Evolutionary conservation across 306 rosid genomes (phyloP).

Genomic region (Sindora glabra): DNA sequence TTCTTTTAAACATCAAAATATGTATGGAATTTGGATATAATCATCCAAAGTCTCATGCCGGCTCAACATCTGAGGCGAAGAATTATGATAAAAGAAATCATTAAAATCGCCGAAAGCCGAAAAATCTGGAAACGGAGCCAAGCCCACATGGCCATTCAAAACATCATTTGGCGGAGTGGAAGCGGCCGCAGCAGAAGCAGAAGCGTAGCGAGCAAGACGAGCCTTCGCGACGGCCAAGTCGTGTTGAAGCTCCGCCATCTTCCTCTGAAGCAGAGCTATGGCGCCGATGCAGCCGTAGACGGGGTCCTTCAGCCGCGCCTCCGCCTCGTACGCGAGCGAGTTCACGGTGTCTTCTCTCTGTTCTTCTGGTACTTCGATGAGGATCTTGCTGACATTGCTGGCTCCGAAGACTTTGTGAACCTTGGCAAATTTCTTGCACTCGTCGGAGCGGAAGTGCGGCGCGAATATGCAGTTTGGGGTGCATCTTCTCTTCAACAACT

Average conservation of each 20-base stretch:
- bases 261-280: slow-evolving; percentile 59
- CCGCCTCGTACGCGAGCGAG: slow-evolving; percentile 80
- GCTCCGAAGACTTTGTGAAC: slow-evolving; percentile 97
- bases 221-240: slow-evolving; percentile 72
- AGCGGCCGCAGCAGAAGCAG: slow-evolving; percentile 10
- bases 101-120: slow-evolving; percentile 36
- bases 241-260: slow-evolving; percentile 69
- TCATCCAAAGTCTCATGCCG: slow-evolving; percentile 44
- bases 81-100: slow-evolving; percentile 31
- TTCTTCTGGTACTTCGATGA: slow-evolving; percentile 68
- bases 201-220: slow-evolving; percentile 65
- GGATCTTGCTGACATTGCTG: slow-evolving; percentile 92
- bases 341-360: slow-evolving; percentile 80
- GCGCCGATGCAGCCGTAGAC: slow-evolving; percentile 97
- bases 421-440: slow-evolving; percentile 70
- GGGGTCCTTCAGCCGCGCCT: slow-evolving; percentile 78
- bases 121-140: slow-evolving; percentile 38
- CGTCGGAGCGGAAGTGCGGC: slow-evolving; percentile 72
- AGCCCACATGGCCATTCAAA: slow-evolving; percentile 20
- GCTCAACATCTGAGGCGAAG: too few species aligned
- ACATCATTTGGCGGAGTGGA: slow-evolving; percentile 2
- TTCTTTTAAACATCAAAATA: slow-evolving; percentile 21
- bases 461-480: slow-evolving; percentile 76
- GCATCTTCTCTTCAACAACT: slow-evolving; percentile 74
- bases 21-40: slow-evolving; percentile 51